Conservation (phyloP, 768 basidiomycete genomes). For the Lentinula raphanica region DNA sequence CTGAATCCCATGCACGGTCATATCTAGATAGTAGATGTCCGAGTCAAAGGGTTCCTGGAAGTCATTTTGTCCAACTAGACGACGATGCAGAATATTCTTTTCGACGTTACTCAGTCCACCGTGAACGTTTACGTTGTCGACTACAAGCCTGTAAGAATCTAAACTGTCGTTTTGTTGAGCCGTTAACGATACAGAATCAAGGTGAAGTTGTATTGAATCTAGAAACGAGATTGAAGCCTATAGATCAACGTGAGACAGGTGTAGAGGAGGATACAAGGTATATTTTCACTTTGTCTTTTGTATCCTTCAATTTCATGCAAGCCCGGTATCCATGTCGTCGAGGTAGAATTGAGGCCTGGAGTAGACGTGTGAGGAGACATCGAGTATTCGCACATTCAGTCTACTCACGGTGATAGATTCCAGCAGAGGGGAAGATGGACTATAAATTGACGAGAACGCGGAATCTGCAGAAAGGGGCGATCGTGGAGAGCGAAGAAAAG, state of each 20-base stretch:
- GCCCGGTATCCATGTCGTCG: conserved; percentile 35
- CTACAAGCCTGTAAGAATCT: conserved; percentile 37
- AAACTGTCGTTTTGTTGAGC: conserved; percentile 26
- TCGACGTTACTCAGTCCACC: conserved; percentile 46
- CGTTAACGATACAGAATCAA: conserved; percentile 41
- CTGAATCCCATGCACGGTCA: conserved; percentile 36
- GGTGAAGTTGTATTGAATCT: conserved; percentile 33
- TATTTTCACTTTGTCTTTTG: conserved; percentile 32
- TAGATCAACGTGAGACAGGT: neutral
- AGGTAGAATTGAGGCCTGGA: conserved; percentile 43
- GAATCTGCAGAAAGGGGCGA: conserved; percentile 12
- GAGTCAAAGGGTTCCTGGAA: conserved; percentile 33
- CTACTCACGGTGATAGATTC: conserved; percentile 39
- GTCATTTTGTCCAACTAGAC: conserved; percentile 45
- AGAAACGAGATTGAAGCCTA: conserved; percentile 47
- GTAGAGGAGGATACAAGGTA: neutral
- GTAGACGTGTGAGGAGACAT: neutral
- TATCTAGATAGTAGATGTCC: conserved; percentile 42
- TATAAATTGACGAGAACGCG: conserved; percentile 9
- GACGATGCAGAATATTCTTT: conserved; percentile 38
- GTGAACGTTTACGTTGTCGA: conserved; percentile 35
- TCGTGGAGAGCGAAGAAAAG: conserved; percentile 9
- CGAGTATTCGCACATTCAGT: neutral
- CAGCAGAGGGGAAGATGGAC: conserved; percentile 31
- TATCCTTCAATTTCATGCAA: conserved; percentile 33